A percentile compares a stretch with the other conserved stretches of the same genome.
phyloP scores from a whole-genome alignment of 208 protist species.

The Trypanosoma rangeli region DNA sequence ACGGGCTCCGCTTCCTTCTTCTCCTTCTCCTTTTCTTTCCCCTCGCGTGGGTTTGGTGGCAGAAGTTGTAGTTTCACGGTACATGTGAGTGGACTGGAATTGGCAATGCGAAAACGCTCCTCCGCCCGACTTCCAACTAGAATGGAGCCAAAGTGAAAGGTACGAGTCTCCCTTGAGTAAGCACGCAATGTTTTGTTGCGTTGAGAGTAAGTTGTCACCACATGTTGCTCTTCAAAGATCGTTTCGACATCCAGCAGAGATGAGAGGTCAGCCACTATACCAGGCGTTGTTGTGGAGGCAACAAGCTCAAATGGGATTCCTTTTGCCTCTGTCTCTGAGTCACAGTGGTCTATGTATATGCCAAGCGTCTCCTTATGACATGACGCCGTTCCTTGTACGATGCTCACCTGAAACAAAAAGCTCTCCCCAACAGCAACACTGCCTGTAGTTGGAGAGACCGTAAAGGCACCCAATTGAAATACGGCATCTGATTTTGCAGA shows the following conservation, averaged over 20 bases:
- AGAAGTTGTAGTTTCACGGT: constrained; percentile 72
- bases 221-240: constrained; percentile 98
- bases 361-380: constrained; percentile 80
- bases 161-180: constrained; percentile 89
- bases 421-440: constrained; percentile 63
- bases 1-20: constrained; percentile 10
- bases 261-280: constrained; percentile 89
- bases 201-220: constrained; percentile 83
- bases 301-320: constrained; percentile 91
- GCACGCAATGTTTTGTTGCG: constrained; percentile 61
- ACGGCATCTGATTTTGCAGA: constrained; percentile 39
- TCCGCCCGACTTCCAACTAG: constrained; percentile 78
- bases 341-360: constrained; percentile 90
- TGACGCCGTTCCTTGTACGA: constrained; percentile 63
- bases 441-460: constrained; percentile 61
- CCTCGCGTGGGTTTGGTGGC: constrained; percentile 15
- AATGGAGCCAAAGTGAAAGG: constrained; percentile 92
- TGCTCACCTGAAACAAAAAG: constrained; percentile 64
- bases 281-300: constrained; percentile 92
- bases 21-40: constrained; percentile 28
- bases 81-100: constrained; percentile 93
- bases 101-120: constrained; percentile 95
- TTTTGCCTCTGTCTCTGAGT: constrained; percentile 56
- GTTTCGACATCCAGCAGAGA: constrained; percentile 77
- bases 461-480: constrained; percentile 78